Evolutionary conservation across 768 basidiomycete species (phyloP).

Genomic region (Udeniomyces megalosporus): DNA sequence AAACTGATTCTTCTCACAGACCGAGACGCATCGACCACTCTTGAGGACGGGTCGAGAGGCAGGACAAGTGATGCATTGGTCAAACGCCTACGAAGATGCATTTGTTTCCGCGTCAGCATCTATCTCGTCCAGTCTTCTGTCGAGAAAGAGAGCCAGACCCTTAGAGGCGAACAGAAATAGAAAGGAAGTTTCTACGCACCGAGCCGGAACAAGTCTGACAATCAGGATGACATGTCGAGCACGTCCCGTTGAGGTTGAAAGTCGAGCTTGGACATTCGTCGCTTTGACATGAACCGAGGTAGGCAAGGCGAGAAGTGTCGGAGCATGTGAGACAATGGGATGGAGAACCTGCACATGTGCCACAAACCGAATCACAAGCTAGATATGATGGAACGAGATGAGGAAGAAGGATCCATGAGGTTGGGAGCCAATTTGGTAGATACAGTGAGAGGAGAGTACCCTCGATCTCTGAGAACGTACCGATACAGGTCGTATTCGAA

Average conservation of each 20-base stretch:
- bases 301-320: slow-evolving; percentile 41
- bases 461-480: slow-evolving; percentile 34
- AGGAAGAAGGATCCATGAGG: background rate
- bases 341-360: slow-evolving; percentile 50
- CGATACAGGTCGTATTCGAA: slow-evolving; percentile 56
- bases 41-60: slow-evolving; percentile 51
- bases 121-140: no score
- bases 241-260: slow-evolving; percentile 49
- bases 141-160: no score
- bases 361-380: slow-evolving; percentile 60
- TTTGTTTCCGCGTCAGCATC: no score
- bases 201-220: slow-evolving; percentile 68
- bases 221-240: slow-evolving; percentile 67
- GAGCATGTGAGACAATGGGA: slow-evolving; percentile 60
- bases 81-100: slow-evolving; percentile 37
- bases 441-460: background rate
- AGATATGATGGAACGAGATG: slow-evolving; percentile 5
- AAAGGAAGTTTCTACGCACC: background rate
- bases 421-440: background rate
- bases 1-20: slow-evolving; percentile 55
- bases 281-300: slow-evolving; percentile 52
- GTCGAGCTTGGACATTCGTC: slow-evolving; percentile 54
- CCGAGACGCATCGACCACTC: slow-evolving; percentile 57
- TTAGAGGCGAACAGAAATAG: no score
- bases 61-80: slow-evolving; percentile 60